A percentile compares a stretch with the other conserved stretches of the same genome.
These are phyloP conservation scores for Eimeria falciformis DNA, from an alignment of 169 alveolate genomes.

Conservation along the genomic window DNA sequence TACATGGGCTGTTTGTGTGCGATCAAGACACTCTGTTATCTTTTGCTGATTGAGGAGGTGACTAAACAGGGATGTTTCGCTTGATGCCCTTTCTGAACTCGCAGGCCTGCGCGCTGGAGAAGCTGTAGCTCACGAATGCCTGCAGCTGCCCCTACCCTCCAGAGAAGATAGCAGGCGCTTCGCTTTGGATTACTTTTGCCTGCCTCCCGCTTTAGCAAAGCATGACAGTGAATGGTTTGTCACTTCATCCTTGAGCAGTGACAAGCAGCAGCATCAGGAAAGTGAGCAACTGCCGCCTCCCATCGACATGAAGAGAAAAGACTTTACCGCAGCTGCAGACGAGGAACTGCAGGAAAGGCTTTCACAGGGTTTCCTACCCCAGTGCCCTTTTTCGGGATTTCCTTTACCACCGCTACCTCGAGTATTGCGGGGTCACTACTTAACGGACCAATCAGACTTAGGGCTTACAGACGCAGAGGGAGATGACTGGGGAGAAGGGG, in stretches of 20 bases:
- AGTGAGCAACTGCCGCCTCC: background rate
- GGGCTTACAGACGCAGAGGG: constrained; percentile 77
- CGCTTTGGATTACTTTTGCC: constrained; percentile 69
- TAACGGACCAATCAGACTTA: constrained; percentile 73
- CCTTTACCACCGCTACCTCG: constrained; percentile 74
- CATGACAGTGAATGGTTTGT: background rate
- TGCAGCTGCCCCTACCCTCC: constrained; percentile 77
- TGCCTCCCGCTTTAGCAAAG: constrained; percentile 38
- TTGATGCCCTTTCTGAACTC: background rate
- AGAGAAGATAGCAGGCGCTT: constrained; percentile 71
- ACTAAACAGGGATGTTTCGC: too few relatives aligned
- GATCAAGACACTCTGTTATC: too few relatives aligned
- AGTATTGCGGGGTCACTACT: constrained; percentile 68
- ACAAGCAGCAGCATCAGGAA: background rate
- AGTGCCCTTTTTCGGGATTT: constrained; percentile 77
- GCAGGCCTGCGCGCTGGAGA: constrained; percentile 78
- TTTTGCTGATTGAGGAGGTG: too few relatives aligned
- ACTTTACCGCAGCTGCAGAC: background rate
- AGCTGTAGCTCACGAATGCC: constrained; percentile 77
- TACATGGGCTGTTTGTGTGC: too few relatives aligned
- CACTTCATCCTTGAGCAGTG: background rate
- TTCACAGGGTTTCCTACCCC: constrained; percentile 12
- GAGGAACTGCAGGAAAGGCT: background rate
- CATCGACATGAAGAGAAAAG: background rate
- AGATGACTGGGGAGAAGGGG: constrained; percentile 47